Base-by-base conservation (phyloP, 2,329 filamentous ascomycete species). In the Aspergillus thermomutatus region DNA sequence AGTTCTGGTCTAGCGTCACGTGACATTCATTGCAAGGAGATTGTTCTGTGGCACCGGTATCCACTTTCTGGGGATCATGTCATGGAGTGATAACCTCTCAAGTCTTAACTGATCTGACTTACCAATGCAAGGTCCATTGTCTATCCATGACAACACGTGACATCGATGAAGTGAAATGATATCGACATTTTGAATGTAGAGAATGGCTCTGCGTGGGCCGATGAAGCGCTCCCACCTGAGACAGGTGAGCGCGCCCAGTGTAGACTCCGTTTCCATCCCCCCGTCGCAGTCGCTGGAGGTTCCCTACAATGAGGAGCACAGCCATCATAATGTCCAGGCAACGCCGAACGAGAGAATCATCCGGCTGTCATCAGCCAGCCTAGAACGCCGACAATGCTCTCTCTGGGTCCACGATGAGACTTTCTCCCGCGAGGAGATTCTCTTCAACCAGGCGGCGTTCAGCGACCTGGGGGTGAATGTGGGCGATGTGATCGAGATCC, bases 381-480 rank as follows among this genome's bases (percentile, higher is more conserved):
- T 72, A 40, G 66, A 60, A 49, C 68, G 70, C 14, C 69, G 68
- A 7, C 66, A 69, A 59, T 83, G 80, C 64, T 78, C 77, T 2
- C 70, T 84, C 14, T 83, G 81, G 80, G 80, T 82, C 7, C 82
- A 85, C 64, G 89, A 92, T 70, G 90, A 95, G 63, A 85, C 83
- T 45, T 88, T 92, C 66, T 87, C 88, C 8, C 83, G 83, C 56
- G 90, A 95, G 66, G 90, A 93, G 65, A 87, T 94, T 47, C 80
- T 94, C 23, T 82, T 95, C 67, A 94, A 93, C 69, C 80, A 88
- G 56, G 86, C 90, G 55, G 81, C 87, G 17, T 84, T 93, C 57
- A 83, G 85, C 53, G 81, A 83, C 61, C 79, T 81, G 47, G 81
- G 83, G 48, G 80, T 91, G 60, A 82, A 82, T 55, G 79, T 85